Percentiles rank a stretch among this genome's conserved stretches.
phyloP scores from a whole-genome alignment of 345 rosid genomes.

The Moringa oleifera region DNA sequence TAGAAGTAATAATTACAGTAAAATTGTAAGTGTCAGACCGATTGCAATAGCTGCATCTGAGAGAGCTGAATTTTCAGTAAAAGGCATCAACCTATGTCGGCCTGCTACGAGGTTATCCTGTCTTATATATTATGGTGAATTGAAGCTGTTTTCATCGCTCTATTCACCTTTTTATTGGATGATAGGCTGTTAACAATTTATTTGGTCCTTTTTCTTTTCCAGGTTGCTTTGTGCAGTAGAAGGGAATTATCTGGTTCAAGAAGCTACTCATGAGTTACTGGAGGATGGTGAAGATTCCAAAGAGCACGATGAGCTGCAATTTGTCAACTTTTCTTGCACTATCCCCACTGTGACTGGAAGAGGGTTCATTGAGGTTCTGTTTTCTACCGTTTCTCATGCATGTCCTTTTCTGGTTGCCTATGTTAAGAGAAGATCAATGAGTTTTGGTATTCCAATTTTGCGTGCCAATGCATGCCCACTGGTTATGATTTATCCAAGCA shows the following conservation, averaged over 20 bases:
- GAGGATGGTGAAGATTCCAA: conserved; percentile 36
- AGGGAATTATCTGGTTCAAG: conserved; percentile 78
- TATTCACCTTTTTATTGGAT: background rate
- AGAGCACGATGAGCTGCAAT: conserved; percentile 53
- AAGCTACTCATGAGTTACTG: conserved; percentile 37
- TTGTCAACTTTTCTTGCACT: conserved; percentile 59
- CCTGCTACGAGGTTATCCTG: conserved; percentile 83
- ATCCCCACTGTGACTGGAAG: conserved; percentile 61
- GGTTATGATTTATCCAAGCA: too few relatives aligned
- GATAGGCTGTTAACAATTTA: background rate
- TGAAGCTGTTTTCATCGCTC: background rate
- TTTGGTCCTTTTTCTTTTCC: conserved; percentile 16
- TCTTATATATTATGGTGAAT: too few relatives aligned
- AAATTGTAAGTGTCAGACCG: conserved; percentile 66
- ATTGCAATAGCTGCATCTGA: conserved; percentile 65
- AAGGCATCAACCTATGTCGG: conserved; percentile 70
- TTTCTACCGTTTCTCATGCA: conserved; percentile 13
- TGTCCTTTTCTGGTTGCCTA: conserved; percentile 2
- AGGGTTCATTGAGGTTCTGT: conserved; percentile 91
- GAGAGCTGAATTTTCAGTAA: conserved; percentile 57
- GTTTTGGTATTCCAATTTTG: background rate
- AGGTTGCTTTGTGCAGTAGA: conserved; percentile 92
- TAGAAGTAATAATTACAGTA: conserved; percentile 48
- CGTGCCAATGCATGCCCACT: too few relatives aligned
- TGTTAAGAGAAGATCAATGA: background rate